Evolutionary conservation across 2,329 filamentous ascomycete genomes (phyloP).

Genomic region (Trichophyton simii): DNA sequence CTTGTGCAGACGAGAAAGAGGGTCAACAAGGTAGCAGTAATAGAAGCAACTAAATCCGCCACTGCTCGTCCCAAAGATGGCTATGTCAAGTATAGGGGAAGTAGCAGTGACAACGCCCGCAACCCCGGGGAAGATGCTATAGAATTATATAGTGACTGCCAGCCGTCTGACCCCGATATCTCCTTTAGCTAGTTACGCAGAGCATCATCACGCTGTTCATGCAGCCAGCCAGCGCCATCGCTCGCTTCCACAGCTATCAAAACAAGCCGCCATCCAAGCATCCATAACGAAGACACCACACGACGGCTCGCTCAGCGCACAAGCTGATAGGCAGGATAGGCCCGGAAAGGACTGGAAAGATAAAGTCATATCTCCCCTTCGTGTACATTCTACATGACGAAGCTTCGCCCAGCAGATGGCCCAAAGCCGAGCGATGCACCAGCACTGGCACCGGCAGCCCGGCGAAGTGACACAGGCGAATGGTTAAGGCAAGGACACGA

Average conservation of each 20-base stretch:
- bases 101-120: not conserved
- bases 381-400: constrained; percentile 2
- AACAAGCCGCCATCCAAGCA: not conserved
- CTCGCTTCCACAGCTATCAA: not conserved
- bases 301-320: not conserved
- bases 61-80: not conserved
- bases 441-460: not conserved
- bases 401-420: not conserved
- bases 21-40: not conserved
- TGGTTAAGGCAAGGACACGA: not conserved
- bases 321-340: constrained; percentile 2
- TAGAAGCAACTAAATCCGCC: not conserved
- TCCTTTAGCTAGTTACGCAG: not conserved
- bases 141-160: not conserved
- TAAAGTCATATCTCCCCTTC: not conserved
- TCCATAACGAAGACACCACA: not conserved
- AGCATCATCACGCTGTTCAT: not conserved
- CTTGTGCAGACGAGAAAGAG: not conserved
- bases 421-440: not conserved
- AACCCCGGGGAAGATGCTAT: not conserved
- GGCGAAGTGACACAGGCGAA: too few species aligned
- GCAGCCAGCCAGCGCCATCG: not conserved
- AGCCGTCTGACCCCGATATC: not conserved
- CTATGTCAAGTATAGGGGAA: not conserved
- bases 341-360: constrained; percentile 3